Conservation (phyloP, 2,329 filamentous ascomycete genomes). For the Arthrobotrys sinensis region DNA sequence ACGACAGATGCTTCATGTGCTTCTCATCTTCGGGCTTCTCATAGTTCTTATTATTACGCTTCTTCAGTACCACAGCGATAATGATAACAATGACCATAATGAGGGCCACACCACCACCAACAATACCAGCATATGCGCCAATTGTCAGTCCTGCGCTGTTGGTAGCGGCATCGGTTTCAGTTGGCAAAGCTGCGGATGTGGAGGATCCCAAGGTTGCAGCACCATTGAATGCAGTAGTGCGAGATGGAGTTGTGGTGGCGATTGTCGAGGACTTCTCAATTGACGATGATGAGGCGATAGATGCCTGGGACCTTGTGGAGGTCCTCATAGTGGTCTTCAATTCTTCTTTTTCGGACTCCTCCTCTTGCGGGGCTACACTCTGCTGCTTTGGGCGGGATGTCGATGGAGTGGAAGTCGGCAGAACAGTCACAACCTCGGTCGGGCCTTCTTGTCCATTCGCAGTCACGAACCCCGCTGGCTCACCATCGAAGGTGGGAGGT, state of each 20-base stretch:
- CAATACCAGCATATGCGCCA: constrained; percentile 77
- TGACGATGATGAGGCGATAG: constrained; percentile 17
- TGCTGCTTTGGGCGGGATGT: constrained; percentile 36
- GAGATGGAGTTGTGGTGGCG: constrained; percentile 24
- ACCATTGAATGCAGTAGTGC: constrained; percentile 20
- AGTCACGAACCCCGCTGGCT: constrained; percentile 36
- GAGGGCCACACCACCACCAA: constrained; percentile 82
- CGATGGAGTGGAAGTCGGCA: constrained; percentile 4
- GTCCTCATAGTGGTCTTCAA: constrained; percentile 53
- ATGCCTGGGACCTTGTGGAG: constrained; percentile 27
- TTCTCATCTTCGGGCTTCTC: constrained; percentile 77
- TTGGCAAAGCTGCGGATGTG: constrained; percentile 24
- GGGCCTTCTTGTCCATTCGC: constrained; percentile 11
- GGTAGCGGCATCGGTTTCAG: constrained; percentile 28
- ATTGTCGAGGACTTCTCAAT: constrained; percentile 21
- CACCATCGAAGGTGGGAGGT: constrained; percentile 38
- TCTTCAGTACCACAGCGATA: constrained; percentile 79
- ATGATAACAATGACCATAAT: constrained; percentile 78
- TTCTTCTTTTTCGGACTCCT: constrained; percentile 22
- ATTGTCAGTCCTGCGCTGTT: constrained; percentile 58
- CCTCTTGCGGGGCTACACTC: constrained; percentile 34
- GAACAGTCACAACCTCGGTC: constrained; percentile 5
- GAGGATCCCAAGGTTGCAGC: constrained; percentile 41
- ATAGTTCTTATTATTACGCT: constrained; percentile 74
- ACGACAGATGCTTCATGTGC: constrained; percentile 64